Evolutionary conservation across 768 basidiomycete genomes (phyloP), one percentile per base, ranked within the genome.

Genomic region (Coprinopsis marcescibilis): DNA sequence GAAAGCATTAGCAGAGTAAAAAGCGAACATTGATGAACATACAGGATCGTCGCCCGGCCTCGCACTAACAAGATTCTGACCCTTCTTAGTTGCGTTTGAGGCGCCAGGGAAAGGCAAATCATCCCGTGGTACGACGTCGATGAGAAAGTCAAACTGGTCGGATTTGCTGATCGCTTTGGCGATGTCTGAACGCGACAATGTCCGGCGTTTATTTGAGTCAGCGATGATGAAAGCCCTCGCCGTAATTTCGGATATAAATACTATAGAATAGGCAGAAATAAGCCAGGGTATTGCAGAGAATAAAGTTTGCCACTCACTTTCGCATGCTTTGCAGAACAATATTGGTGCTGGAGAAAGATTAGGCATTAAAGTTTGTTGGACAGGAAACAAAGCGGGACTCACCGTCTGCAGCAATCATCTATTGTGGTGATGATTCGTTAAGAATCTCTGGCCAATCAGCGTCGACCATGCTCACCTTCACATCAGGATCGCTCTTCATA

Each of bases 351-450:
- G 24, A 27, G 39, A 30, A 20, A 44, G 41, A 27, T 42, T 41
- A 17, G 25, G 37, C 24, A 44, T 47, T n/a, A n/a, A 32, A 44
- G 30, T 42, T 21, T 25, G 40, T 55, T 43, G 54, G 43, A 53
- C 48, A 39, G 44, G 50, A 48, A 54, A 48, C 38, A 41, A 45
- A 44, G 30, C 33, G 53, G 23, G 46, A 49, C 25, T 49, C 46
- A 89, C 89, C 89, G 65, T 99, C 95, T 48, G 92, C 91, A 44
- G 95, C 92, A 56, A 98, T 98, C 95, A 98, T 98, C 93, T 93
- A 38, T 29, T 32, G 43, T 3, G n/a, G 35, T 24, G 10, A 46
- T 32, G 20, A 51, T 48, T 27, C 39, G 38, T 48, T 24, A 55
- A 49, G 21, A 37, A 45, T 48, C 41, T n/a, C 43, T 43, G 32